Evolutionary conservation across 768 basidiomycete species (phyloP).

Genomic region (Suillus placidus): DNA sequence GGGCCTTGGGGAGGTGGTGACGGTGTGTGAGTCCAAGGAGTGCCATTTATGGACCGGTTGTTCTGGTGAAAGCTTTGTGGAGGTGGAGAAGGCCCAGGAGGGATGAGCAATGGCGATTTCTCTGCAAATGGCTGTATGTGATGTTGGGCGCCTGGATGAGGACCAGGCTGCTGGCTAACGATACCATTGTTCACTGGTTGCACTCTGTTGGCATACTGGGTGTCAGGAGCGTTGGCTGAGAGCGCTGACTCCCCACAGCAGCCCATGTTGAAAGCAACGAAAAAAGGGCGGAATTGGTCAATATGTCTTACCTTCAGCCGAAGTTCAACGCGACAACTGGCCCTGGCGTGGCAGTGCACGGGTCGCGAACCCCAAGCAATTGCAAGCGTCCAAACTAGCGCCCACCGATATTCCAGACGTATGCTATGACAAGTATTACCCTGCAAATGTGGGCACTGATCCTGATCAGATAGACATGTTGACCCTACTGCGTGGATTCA

Average conservation of each 20-base stretch:
- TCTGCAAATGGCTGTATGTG: constrained; percentile 25
- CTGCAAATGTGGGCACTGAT: not conserved
- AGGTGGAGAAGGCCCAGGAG: constrained; percentile 47
- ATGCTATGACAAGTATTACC: not conserved
- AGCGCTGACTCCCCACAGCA: constrained; percentile 61
- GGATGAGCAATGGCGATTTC: constrained; percentile 46
- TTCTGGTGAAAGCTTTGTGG: constrained; percentile 38
- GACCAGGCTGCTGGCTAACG: constrained; percentile 55
- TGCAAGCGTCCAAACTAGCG: constrained; percentile 3
- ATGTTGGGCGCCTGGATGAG: constrained; percentile 36
- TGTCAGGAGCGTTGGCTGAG: constrained; percentile 28
- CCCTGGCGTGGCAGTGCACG: constrained; percentile 16
- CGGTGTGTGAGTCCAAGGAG: constrained; percentile 33
- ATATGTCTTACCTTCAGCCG: not conserved
- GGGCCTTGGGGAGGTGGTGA: constrained; percentile 33
- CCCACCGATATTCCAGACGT: not conserved
- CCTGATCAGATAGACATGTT: not conserved
- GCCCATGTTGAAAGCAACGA: constrained; percentile 46
- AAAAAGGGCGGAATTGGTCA: constrained; percentile 11
- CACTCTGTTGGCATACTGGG: constrained; percentile 37
- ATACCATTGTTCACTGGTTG: constrained; percentile 35
- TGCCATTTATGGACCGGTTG: constrained; percentile 29
- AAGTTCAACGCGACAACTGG: not conserved
- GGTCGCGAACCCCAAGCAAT: not conserved
- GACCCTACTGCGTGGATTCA: not conserved